Conservation (phyloP, 331 rosid genomes). For the Dryas integrifolia region DNA sequence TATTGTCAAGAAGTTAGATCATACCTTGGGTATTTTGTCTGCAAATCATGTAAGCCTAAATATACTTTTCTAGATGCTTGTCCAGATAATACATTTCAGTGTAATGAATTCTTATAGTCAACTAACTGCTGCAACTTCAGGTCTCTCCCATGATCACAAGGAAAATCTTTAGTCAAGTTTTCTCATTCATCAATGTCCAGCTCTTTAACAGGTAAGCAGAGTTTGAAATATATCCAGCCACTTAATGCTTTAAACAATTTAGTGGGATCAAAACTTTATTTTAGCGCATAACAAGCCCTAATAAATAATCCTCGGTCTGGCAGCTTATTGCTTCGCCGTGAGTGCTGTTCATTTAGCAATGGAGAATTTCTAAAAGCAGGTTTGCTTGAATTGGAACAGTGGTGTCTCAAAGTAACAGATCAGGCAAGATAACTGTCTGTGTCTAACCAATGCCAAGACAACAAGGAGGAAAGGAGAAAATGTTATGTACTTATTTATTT, state of each 20-base stretch:
- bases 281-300: background rate
- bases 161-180: constrained; percentile 74
- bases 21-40: constrained; percentile 51
- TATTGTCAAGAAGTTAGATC: constrained; percentile 69
- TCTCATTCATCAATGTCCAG: constrained; percentile 84
- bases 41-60: constrained; percentile 55
- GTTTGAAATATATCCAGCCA: constrained; percentile 5
- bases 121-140: constrained; percentile 38
- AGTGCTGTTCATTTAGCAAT: constrained; percentile 88
- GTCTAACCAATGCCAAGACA: constrained; percentile 7
- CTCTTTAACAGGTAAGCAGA: constrained; percentile 70
- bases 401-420: constrained; percentile 74
- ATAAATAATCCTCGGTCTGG: constrained; percentile 20
- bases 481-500: constrained; percentile 1
- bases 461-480: background rate
- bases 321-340: constrained; percentile 86
- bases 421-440: constrained; percentile 39
- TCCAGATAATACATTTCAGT: background rate
- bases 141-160: constrained; percentile 70
- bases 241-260: background rate
- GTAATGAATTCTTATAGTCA: constrained; percentile 19
- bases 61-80: background rate
- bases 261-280: background rate
- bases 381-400: constrained; percentile 72
- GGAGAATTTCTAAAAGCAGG: constrained; percentile 87